Conservation (phyloP, 164 flowering plant species). For the Tinospora cordifolia region DNA sequence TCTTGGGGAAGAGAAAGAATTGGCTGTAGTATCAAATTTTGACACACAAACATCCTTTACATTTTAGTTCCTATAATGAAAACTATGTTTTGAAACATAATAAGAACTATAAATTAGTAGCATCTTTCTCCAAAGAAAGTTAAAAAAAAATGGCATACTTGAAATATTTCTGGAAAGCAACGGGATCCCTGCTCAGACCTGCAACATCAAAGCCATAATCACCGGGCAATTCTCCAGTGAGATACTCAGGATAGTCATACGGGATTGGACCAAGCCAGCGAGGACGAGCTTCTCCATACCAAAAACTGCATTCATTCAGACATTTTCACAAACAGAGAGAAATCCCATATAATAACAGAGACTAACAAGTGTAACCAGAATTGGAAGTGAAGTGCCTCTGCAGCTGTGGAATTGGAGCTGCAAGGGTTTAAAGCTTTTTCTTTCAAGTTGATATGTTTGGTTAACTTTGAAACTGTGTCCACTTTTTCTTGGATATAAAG, state of each 20-base stretch:
- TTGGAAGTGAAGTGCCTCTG: too few relatives aligned
- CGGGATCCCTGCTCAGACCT: constrained; percentile 70
- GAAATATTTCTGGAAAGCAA: constrained; percentile 58
- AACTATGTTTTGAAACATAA: neutral
- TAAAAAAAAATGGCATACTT: constrained; percentile 44
- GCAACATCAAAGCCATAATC: constrained; percentile 96
- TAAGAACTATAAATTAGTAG: neutral
- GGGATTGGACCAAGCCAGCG: constrained; percentile 97
- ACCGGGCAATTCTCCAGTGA: constrained; percentile 88
- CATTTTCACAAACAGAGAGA: neutral
- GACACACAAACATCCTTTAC: neutral
- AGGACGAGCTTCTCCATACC: constrained; percentile 94
- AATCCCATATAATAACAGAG: neutral
- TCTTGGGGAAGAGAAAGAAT: neutral
- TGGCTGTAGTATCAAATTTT: neutral
- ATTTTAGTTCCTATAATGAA: neutral
- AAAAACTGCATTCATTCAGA: constrained; percentile 38
- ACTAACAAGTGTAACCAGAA: neutral
- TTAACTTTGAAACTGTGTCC: too few relatives aligned
- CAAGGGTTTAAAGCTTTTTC: too few relatives aligned
- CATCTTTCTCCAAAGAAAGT: neutral
- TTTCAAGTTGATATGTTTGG: too few relatives aligned
- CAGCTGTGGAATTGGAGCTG: too few relatives aligned
- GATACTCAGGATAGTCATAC: constrained; percentile 72
- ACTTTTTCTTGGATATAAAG: too few relatives aligned